Conservation (phyloP, 208 protist species). For the Acanthamoeba lenticulata region DNA sequence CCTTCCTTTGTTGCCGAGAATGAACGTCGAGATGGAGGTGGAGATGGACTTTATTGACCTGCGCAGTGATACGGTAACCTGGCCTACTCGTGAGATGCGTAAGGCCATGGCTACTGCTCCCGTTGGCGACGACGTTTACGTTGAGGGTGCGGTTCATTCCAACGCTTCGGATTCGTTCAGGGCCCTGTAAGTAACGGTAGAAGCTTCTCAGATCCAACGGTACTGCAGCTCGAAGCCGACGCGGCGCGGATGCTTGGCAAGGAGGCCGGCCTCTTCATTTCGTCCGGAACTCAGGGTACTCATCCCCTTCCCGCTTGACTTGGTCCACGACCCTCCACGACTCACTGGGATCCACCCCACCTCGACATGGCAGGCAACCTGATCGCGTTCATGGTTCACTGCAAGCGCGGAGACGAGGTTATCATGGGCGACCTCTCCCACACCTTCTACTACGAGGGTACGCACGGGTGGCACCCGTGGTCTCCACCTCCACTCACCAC, state of each 20-base stretch:
- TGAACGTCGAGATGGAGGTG: neutral
- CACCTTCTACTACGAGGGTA: constrained; percentile 41
- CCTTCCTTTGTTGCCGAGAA: neutral
- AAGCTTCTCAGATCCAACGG: constrained; percentile 76
- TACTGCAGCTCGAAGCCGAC: constrained; percentile 69
- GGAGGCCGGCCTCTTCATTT: constrained; percentile 81
- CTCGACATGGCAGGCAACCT: constrained; percentile 78
- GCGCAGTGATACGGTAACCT: constrained; percentile 79
- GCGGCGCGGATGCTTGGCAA: constrained; percentile 75
- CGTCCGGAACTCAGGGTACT: constrained; percentile 71
- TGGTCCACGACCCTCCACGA: neutral
- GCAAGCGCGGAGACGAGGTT: constrained; percentile 61
- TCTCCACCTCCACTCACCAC: too few relatives aligned
- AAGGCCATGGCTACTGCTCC: constrained; percentile 71
- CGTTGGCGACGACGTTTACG: constrained; percentile 82
- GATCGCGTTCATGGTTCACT: constrained; percentile 64
- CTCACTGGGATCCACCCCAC: neutral
- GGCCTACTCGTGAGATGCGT: constrained; percentile 74
- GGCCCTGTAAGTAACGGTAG: too few relatives aligned
- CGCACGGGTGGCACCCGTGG: neutral
- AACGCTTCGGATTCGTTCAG: too few relatives aligned
- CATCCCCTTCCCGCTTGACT: neutral
- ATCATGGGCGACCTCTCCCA: constrained; percentile 71
- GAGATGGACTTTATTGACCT: constrained; percentile 72
- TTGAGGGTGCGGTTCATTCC: constrained; percentile 68